Conservation (phyloP, 345 rosid species). For the Hypericum perforatum region DNA sequence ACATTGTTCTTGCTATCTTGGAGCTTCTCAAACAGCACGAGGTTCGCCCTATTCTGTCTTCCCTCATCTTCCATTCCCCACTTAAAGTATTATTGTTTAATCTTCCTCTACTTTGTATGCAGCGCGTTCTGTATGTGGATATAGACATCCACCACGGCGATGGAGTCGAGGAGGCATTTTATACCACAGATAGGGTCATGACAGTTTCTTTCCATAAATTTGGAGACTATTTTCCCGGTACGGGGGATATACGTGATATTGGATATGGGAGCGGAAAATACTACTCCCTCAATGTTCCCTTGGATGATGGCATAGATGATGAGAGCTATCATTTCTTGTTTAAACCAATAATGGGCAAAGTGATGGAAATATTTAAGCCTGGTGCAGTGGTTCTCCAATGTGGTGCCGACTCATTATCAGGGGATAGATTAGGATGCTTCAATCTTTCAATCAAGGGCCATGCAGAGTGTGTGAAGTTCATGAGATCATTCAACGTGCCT, state of each 20-base stretch:
- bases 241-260: slow-evolving; percentile 46
- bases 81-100: not conserved
- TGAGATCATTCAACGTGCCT: slow-evolving; percentile 76
- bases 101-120: slow-evolving; percentile 15
- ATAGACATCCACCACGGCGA: slow-evolving; percentile 66
- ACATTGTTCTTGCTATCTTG: slow-evolving; percentile 59
- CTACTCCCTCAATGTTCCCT: slow-evolving; percentile 58
- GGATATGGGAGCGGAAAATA: slow-evolving; percentile 50
- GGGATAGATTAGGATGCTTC: slow-evolving; percentile 66
- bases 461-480: slow-evolving; percentile 58
- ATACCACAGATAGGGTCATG: slow-evolving; percentile 62
- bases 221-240: slow-evolving; percentile 63
- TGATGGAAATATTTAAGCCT: slow-evolving; percentile 54
- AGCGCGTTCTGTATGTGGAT: slow-evolving; percentile 66
- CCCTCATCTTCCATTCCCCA: not conserved
- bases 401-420: slow-evolving; percentile 62
- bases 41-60: slow-evolving; percentile 25
- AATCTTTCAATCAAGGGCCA: slow-evolving; percentile 72
- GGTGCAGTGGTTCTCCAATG: slow-evolving; percentile 63
- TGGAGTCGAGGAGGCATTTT: slow-evolving; percentile 70
- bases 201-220: slow-evolving; percentile 65
- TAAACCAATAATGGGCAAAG: slow-evolving; percentile 56
- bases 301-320: slow-evolving; percentile 65
- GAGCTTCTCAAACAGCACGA: slow-evolving; percentile 67
- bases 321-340: slow-evolving; percentile 65